Evolutionary conservation across 2,329 filamentous ascomycete genomes (phyloP), one percentile per base, ranked within the genome.

Genomic region (Monosporascus cannonballus): DNA sequence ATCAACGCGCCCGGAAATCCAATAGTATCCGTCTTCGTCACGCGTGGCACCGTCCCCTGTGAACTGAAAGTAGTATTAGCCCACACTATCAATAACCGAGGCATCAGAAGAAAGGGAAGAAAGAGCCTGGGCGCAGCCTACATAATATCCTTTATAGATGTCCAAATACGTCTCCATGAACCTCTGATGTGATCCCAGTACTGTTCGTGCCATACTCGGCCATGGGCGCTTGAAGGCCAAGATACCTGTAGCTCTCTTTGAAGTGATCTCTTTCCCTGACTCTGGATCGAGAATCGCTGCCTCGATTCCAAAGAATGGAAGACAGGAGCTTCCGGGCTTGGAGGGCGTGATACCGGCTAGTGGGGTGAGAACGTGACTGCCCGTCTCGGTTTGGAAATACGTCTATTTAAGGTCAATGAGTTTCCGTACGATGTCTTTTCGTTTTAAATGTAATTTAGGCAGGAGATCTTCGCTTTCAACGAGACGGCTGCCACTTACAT

Each of bases 311-410:
- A 99, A 99, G 83, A 97, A 99, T 41, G 94, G 94, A 37, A 97
- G 80, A 11, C 94, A 96, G 8, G 94, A 94, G 68, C 89, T 95
- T 51, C 94, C 94, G 22, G 94, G 94, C 77, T 99, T 99, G 22
- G 94, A 97, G 24, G 93, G 91, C 1, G 93, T 97, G 36, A 97
- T 82, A 68, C 94, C 94, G 48, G 88, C 92, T 54, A 99, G 79
- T 18, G 94, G 94, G 5, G 91, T 90, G 69, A 99, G 96, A 65
- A 96, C 91, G 73, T 99, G 86, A 58, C 90, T 97, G 52, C 94
- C 94, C 2, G 94, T 99, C 78, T 99, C 94, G 50, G 94, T 99
- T 83, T 99, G 94, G 94, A 94, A 99, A 81, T 99, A 99, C 51
- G 94, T 99, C 90, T 96, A 68, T 50, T 59, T 18, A 44, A 1